Evolutionary conservation across 1,139 yeast species (phyloP).

Genomic region (Suzukiozyma palmioleophila): DNA sequence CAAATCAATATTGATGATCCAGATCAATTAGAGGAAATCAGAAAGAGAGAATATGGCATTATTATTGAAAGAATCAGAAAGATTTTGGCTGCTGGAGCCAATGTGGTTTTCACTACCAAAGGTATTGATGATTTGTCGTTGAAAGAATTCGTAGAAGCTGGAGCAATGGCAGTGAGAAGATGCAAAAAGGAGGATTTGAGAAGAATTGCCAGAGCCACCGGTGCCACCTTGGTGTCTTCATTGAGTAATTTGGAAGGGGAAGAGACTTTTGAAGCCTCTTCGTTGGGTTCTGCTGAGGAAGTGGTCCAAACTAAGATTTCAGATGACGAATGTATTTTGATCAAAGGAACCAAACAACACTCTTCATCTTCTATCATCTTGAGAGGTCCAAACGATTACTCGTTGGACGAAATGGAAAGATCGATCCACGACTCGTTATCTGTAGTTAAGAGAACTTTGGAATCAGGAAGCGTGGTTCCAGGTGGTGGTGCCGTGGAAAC

Average conservation of each 20-base stretch:
- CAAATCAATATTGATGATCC: slow-evolving; percentile 97
- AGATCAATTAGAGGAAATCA: slow-evolving; percentile 91
- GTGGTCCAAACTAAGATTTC: slow-evolving; percentile 88
- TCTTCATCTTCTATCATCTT: slow-evolving; percentile 88
- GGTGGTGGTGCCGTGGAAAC: slow-evolving; percentile 99
- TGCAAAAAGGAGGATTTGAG: slow-evolving; percentile 96
- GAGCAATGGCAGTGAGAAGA: slow-evolving; percentile 96
- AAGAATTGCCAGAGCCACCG: slow-evolving; percentile 97
- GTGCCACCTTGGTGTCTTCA: slow-evolving; percentile 84
- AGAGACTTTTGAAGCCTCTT: slow-evolving; percentile 86
- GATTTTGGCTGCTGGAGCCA: slow-evolving; percentile 90
- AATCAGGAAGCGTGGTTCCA: slow-evolving; percentile 91
- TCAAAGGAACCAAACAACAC: slow-evolving; percentile 92
- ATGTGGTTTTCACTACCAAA: slow-evolving; percentile 92
- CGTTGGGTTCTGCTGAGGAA: slow-evolving; percentile 87
- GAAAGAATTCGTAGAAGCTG: slow-evolving; percentile 92
- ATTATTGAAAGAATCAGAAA: slow-evolving; percentile 83
- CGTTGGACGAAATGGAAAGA: slow-evolving; percentile 98
- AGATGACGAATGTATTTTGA: slow-evolving; percentile 94
- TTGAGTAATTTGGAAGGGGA: slow-evolving; percentile 97
- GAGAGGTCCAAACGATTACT: slow-evolving; percentile 95
- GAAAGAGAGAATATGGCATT: slow-evolving; percentile 91
- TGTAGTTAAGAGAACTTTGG: slow-evolving; percentile 94
- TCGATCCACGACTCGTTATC: slow-evolving; percentile 91
- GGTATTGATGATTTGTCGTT: slow-evolving; percentile 97